phyloP scores from a whole-genome alignment of 257 asterid genomes.

The Nicotiana knightiana region DNA sequence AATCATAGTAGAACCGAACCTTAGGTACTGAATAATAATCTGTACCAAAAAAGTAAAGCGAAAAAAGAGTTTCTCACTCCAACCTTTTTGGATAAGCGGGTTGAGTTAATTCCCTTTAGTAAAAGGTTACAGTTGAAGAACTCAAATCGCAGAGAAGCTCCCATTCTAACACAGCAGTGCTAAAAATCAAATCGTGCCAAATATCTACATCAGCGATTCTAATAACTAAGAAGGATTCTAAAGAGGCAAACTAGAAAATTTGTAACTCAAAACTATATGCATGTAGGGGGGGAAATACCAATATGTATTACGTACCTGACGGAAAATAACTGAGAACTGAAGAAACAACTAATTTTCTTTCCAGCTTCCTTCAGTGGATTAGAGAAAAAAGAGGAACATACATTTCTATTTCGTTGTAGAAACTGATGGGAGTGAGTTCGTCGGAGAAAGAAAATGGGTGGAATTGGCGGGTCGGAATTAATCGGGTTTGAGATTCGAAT shows the following conservation, averaged over 20 bases:
- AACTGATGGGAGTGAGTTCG: background rate
- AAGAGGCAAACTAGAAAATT: background rate
- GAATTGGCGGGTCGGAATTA: background rate
- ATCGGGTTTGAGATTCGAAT: background rate
- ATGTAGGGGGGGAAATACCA: background rate
- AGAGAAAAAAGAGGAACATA: background rate
- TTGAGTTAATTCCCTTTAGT: constrained; percentile 17
- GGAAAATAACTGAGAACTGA: background rate
- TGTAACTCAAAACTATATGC: background rate
- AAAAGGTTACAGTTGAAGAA: constrained; percentile 15
- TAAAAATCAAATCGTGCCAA: constrained; percentile 4
- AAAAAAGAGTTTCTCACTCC: constrained; percentile 1
- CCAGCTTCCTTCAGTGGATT: background rate
- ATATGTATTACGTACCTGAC: background rate
- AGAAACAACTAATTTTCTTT: background rate
- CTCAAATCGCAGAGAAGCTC: constrained; percentile 8
- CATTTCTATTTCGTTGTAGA: background rate
- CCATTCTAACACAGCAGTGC: constrained; percentile 19
- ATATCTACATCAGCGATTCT: background rate
- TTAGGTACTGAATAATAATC: constrained; percentile 1
- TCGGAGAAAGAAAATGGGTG: background rate
- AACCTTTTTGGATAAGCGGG: constrained; percentile 29
- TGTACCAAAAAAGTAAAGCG: background rate
- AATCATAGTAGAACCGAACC: background rate
- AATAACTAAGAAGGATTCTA: constrained; percentile 4